Evolutionary conservation across 306 rosid species (phyloP).

Genomic region (Prunus salicina): DNA sequence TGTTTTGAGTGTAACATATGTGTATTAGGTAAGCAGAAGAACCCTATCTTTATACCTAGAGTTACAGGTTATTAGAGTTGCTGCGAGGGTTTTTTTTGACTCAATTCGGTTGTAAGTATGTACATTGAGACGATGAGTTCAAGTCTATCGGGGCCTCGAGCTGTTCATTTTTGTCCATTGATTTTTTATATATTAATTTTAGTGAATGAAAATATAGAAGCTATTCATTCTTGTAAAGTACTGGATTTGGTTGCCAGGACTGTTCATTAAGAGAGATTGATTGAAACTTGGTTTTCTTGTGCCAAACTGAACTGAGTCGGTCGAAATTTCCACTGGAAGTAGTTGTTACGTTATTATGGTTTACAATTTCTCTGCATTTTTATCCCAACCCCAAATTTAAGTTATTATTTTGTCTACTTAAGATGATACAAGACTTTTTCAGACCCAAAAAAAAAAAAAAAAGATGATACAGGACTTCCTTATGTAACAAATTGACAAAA

Average conservation of each 20-base stretch:
- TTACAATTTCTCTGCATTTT: background rate
- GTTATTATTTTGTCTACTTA: too few species aligned
- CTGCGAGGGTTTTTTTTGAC: slow-evolving; percentile 25
- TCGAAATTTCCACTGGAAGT: background rate
- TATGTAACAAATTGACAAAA: too few species aligned
- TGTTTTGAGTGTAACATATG: slow-evolving; percentile 49
- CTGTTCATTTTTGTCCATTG: slow-evolving; percentile 37
- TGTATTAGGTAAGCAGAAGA: slow-evolving; percentile 35
- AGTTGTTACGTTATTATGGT: background rate
- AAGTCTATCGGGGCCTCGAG: slow-evolving; percentile 28
- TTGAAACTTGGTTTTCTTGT: background rate
- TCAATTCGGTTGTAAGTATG: slow-evolving; percentile 34
- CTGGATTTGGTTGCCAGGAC: background rate
- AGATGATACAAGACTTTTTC: too few species aligned
- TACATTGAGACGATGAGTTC: slow-evolving; percentile 31
- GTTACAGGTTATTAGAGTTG: slow-evolving; percentile 43
- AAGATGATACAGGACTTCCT: too few species aligned
- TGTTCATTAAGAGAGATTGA: background rate
- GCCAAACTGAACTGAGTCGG: background rate
- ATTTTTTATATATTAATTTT: slow-evolving; percentile 7
- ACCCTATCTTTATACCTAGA: slow-evolving; percentile 19
- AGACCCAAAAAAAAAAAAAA: too few species aligned
- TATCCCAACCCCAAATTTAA: too few species aligned
- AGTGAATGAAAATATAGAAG: slow-evolving; percentile 32
- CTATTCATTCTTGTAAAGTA: slow-evolving; percentile 21